Conservation (phyloP, 208 protist genomes). For the Porcisia deanei region DNA sequence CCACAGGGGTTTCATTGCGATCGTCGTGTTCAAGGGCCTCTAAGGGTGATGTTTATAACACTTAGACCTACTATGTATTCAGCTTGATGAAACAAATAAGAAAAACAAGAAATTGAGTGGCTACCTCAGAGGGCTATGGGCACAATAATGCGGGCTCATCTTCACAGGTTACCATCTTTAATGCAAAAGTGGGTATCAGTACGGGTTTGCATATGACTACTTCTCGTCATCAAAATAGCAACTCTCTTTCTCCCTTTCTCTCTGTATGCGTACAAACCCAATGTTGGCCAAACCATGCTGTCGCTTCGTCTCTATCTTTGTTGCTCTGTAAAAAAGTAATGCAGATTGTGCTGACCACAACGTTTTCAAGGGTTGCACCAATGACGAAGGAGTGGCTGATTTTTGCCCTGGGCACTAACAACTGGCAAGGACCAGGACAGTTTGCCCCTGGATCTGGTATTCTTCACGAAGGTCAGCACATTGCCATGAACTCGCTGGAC, state of each 20-base stretch:
- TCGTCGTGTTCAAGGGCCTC: conserved; percentile 95
- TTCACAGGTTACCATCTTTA: neutral
- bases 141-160: neutral
- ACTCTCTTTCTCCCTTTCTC: neutral
- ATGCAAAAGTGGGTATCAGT: neutral
- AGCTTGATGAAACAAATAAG: neutral
- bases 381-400: conserved; percentile 70
- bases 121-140: neutral
- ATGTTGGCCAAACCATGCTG: conserved; percentile 4
- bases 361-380: conserved; percentile 12
- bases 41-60: conserved; percentile 30
- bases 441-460: conserved; percentile 82
- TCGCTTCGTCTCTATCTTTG: conserved; percentile 9
- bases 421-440: conserved; percentile 71
- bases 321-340: neutral
- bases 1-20: conserved; percentile 89
- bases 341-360: conserved; percentile 8
- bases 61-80: conserved; percentile 16
- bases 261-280: neutral
- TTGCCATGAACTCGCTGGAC: conserved; percentile 57
- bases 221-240: conserved; percentile 4
- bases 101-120: conserved; percentile 1
- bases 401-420: conserved; percentile 79
- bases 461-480: conserved; percentile 75
- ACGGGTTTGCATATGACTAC: neutral